phyloP scores from a whole-genome alignment of 2,329 filamentous ascomycete species.

The Ilyonectria sp. region DNA sequence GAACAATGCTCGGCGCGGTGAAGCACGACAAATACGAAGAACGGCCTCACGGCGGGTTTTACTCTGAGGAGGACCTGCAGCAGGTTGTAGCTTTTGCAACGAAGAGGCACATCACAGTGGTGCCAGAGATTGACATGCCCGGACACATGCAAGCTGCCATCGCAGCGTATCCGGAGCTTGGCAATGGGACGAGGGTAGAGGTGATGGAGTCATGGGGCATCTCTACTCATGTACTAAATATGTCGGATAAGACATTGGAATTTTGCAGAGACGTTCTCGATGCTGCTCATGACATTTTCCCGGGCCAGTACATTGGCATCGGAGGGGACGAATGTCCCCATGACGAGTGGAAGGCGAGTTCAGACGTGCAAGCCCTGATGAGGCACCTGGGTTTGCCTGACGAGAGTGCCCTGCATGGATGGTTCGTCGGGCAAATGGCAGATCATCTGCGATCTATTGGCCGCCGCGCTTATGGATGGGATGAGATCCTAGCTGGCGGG shows the following conservation, averaged over 20 bases:
- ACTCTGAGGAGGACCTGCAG: slow-evolving; percentile 30
- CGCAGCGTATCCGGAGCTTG: slow-evolving; percentile 40
- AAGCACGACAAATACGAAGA: slow-evolving; percentile 28
- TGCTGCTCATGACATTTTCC: slow-evolving; percentile 34
- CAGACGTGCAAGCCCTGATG: slow-evolving; percentile 28
- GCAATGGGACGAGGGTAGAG: slow-evolving; percentile 29
- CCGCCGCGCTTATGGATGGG: slow-evolving; percentile 36
- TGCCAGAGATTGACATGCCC: slow-evolving; percentile 42
- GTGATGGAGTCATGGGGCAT: slow-evolving; percentile 39
- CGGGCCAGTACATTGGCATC: slow-evolving; percentile 30
- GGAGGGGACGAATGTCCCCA: slow-evolving; percentile 40
- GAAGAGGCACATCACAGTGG: slow-evolving; percentile 34
- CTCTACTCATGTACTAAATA: slow-evolving; percentile 35
- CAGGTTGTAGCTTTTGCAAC: slow-evolving; percentile 34
- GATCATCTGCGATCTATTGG: slow-evolving; percentile 30
- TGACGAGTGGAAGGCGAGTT: slow-evolving; percentile 35
- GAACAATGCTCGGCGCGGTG: slow-evolving; percentile 31
- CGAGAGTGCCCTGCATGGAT: slow-evolving; percentile 34
- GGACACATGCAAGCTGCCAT: slow-evolving; percentile 42
- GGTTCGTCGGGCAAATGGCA: slow-evolving; percentile 37
- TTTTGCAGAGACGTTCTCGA: slow-evolving; percentile 37
- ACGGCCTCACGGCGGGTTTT: slow-evolving; percentile 34
- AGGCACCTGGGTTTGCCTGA: slow-evolving; percentile 28
- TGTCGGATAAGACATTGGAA: slow-evolving; percentile 33
- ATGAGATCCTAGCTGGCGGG: slow-evolving; percentile 34